Percentiles rank a stretch among this genome's conserved stretches.
phyloP scores from a whole-genome alignment of 495 filamentous ascomycete genomes.

The Neurospora cerealis region DNA sequence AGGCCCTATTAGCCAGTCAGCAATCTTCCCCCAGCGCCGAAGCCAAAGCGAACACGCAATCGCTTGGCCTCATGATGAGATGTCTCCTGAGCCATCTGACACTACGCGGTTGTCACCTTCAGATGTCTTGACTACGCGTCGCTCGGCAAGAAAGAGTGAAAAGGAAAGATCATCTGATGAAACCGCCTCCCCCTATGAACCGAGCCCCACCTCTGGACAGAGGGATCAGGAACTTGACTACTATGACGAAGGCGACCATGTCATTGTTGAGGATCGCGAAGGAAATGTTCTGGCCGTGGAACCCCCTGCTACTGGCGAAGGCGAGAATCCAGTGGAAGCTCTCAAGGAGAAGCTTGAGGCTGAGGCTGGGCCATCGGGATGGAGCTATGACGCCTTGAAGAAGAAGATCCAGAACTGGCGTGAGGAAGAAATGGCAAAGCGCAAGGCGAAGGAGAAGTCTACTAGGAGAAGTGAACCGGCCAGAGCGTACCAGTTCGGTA shows the following conservation, averaged over 20 bases:
- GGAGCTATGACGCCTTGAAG: constrained; percentile 34
- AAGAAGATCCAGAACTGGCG: constrained; percentile 43
- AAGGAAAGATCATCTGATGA: constrained; percentile 7
- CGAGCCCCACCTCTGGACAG: constrained; percentile 16
- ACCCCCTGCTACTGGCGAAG: constrained; percentile 2
- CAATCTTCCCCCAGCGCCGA: constrained; percentile 65
- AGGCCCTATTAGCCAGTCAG: constrained; percentile 83
- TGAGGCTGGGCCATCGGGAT: constrained; percentile 32
- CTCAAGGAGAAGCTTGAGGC: constrained; percentile 35
- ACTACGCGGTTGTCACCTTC: constrained; percentile 12
- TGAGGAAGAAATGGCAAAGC: constrained; percentile 46
- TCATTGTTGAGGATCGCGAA: constrained; percentile 78
- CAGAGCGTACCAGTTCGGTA: constrained; percentile 89
- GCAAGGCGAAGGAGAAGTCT: constrained; percentile 45
- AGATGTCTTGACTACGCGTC: constrained; percentile 6
- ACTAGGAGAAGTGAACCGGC: constrained; percentile 51
- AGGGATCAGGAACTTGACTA: constrained; percentile 43
- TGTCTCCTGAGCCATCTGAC: constrained; percentile 13
- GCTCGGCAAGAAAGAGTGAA: constrained; percentile 2
- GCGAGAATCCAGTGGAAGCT: constrained; percentile 2
- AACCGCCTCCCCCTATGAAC: constrained; percentile 17
- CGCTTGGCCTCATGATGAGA: constrained; percentile 15
- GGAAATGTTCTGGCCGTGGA: constrained; percentile 65
- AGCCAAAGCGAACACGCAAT: constrained; percentile 26
- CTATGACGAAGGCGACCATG: constrained; percentile 73